A percentile compares a stretch with the other conserved stretches of the same genome.
phyloP scores from a whole-genome alignment of 257 asterid genomes.

The Solanum virginianum region DNA sequence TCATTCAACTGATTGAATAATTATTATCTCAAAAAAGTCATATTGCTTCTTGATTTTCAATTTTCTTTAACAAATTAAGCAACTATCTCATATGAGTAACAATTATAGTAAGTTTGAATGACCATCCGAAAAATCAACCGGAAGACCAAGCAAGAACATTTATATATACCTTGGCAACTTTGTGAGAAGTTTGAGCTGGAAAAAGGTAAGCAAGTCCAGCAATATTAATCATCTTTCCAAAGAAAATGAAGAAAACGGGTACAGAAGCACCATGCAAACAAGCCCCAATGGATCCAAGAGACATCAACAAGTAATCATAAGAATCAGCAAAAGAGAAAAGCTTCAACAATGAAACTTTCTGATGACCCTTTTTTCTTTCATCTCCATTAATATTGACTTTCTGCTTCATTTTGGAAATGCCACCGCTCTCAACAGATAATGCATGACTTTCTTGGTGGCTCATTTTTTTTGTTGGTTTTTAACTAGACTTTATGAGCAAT shows the following conservation, averaged over 20 bases:
- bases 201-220: slow-evolving; percentile 84
- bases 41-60: not conserved
- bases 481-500: not conserved
- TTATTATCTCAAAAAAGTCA: not conserved
- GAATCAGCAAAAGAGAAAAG: slow-evolving; percentile 68
- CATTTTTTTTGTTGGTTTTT: not conserved
- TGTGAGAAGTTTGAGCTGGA: slow-evolving; percentile 70
- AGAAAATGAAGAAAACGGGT: slow-evolving; percentile 91
- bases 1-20: not conserved
- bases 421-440: not conserved
- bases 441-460: not conserved
- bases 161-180: slow-evolving; percentile 62
- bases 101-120: not conserved
- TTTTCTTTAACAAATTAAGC: no score
- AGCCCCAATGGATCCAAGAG: slow-evolving; percentile 68
- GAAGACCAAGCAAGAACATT: not conserved
- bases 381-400: not conserved
- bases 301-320: slow-evolving; percentile 66
- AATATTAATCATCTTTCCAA: slow-evolving; percentile 73
- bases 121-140: not conserved
- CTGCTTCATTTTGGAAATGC: not conserved
- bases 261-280: slow-evolving; percentile 94
- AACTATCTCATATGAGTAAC: no score
- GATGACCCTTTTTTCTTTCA: not conserved
- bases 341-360: slow-evolving; percentile 31